Evolutionary conservation across 257 asterid genomes (phyloP).

Genomic region (Solanum corneliomulleri): DNA sequence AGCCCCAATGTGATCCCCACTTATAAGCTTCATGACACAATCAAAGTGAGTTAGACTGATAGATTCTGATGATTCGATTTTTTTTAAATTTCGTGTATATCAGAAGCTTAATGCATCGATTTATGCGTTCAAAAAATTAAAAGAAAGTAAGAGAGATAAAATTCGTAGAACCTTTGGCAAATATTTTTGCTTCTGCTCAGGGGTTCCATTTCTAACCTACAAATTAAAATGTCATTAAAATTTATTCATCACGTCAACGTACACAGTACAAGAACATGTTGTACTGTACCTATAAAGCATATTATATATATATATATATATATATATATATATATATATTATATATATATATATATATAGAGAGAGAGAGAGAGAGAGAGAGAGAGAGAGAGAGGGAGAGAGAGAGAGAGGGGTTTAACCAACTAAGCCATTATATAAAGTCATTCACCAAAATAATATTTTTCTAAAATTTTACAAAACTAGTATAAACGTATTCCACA

Average conservation of each 20-base stretch:
- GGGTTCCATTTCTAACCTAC: conserved; percentile 87
- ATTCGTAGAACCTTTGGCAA: conserved; percentile 66
- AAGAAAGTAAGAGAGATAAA: background rate
- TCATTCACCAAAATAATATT: too few species aligned
- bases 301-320: background rate
- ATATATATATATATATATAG: too few species aligned
- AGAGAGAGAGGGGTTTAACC: too few species aligned
- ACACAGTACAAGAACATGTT: background rate
- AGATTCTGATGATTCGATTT: background rate
- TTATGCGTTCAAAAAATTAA: background rate
- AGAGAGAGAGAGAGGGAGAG: too few species aligned
- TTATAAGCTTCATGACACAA: conserved; percentile 53
- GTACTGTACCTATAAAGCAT: background rate
- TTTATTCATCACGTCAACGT: background rate
- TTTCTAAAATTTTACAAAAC: too few species aligned
- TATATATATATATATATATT: too few species aligned
- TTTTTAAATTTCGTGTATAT: too few species aligned
- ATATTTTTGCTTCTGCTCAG: conserved; percentile 80
- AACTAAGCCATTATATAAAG: too few species aligned
- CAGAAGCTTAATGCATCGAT: background rate
- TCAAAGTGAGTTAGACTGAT: background rate
- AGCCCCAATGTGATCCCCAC: conserved; percentile 97
- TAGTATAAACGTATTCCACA: too few species aligned
- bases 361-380: too few species aligned
- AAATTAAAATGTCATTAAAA: background rate